Conservation (phyloP, 352 stramenopile species). For the Phytophthora crassamura region DNA sequence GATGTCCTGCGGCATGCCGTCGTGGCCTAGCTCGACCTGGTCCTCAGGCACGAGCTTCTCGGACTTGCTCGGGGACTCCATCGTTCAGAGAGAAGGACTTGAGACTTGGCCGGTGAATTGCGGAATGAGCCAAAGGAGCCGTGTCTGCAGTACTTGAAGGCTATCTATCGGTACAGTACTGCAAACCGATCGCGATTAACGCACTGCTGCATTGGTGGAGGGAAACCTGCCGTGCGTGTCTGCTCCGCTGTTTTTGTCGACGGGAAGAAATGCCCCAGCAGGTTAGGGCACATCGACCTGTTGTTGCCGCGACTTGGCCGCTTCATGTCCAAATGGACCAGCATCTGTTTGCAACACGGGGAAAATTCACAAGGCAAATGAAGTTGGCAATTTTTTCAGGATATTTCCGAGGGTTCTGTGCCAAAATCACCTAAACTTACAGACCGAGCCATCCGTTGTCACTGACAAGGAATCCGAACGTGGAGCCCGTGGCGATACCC, state of each 20-base stretch:
- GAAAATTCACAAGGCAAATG: background rate
- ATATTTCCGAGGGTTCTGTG: background rate
- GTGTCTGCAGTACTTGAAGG: background rate
- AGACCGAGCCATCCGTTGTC: conserved; percentile 57
- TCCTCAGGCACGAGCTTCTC: conserved; percentile 44
- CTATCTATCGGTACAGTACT: no score
- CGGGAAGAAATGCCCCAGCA: conserved; percentile 25
- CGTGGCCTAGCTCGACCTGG: conserved; percentile 24
- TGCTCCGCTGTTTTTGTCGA: conserved; percentile 1
- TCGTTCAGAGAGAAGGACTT: background rate
- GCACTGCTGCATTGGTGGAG: conserved; percentile 32
- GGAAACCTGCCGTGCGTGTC: conserved; percentile 6
- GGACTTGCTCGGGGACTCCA: conserved; percentile 34
- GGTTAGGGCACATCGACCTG: conserved; percentile 23
- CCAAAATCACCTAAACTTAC: conserved; percentile 25
- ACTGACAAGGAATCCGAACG: conserved; percentile 59
- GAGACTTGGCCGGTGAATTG: conserved; percentile 4
- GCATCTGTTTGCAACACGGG: conserved; percentile 20
- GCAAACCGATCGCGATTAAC: conserved; percentile 23
- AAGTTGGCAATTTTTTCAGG: background rate
- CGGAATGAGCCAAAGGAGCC: conserved; percentile 10
- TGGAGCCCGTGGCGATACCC: conserved; percentile 54
- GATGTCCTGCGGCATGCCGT: conserved; percentile 56
- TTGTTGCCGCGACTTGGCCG: conserved; percentile 27
- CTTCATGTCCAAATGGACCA: background rate